Base-by-base conservation (phyloP, 164 flowering plant genomes). In the Akebia trifoliata region DNA sequence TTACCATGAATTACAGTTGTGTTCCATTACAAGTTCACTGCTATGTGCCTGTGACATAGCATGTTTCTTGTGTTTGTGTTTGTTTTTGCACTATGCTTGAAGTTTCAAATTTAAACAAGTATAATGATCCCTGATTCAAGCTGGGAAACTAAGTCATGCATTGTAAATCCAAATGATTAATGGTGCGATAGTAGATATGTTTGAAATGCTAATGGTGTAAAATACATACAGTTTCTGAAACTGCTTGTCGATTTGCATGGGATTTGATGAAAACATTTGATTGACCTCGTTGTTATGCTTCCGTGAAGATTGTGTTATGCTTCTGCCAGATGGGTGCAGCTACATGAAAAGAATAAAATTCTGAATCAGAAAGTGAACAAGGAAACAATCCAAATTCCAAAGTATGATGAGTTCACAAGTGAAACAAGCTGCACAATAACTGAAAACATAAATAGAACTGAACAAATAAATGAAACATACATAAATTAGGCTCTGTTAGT, bases 181-280 rank as follows among this genome's bases (percentile, higher is more conserved):
- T 20, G 1, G 1, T 10, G 4, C 14, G 15, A 20, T 43, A 22
- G 17, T 31, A 30, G 20, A 36, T 29, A 12, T 20, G 12, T 32
- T 28, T 14, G 2, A 54, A 46, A 59, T 25, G 31, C 37, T 2
- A 50, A 54, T 38, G 20, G 28, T 50, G 46, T 1, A 43, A 58
- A 10, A 52, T 60, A 74, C 98, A 76, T 71, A 92, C 98, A 87
- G 63, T 60, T 79, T 85, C 62, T 78, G 83, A 56, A 82, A 76
- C 50, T 80, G 81, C 64, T 71, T 78, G 50, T 81, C 91, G 59
- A 80, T 44, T 50, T 66, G 80, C 35, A 54, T 14, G 8, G 69
- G 31, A 56, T 62, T 77, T 62, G 81, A 42, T 39, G 74, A 56
- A 43, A 47, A 45, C 61, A 57, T 68, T 58, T 67, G 77, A 67